Evolutionary conservation across 345 rosid species (phyloP).

Genomic region (Salix brachista): DNA sequence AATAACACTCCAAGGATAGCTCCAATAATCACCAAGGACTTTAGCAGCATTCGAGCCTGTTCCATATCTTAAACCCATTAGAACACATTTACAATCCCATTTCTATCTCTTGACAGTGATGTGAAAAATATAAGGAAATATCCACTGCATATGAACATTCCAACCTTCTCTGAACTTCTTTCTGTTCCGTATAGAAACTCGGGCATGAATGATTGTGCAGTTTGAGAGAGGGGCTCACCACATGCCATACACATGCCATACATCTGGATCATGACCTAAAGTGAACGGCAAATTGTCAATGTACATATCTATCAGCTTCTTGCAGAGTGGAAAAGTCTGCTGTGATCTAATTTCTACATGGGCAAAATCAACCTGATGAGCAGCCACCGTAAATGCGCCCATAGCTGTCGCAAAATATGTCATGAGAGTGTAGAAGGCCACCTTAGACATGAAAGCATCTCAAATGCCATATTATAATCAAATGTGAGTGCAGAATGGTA

Average conservation of each 20-base stretch:
- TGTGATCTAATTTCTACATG: neutral
- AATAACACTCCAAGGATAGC: slow-evolving; percentile 53
- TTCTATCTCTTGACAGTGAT: neutral
- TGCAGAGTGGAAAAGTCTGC: neutral
- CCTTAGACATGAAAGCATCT: slow-evolving; percentile 35
- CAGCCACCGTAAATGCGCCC: slow-evolving; percentile 73
- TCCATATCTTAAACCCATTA: slow-evolving; percentile 3
- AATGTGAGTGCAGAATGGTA: neutral
- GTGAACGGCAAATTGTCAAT: neutral
- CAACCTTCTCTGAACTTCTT: slow-evolving; percentile 56
- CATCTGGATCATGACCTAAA: slow-evolving; percentile 71
- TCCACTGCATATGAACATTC: neutral
- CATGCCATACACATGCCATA: slow-evolving; percentile 59
- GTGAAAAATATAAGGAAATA: neutral
- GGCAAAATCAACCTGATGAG: slow-evolving; percentile 68
- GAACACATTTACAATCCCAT: neutral
- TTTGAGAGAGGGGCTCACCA: slow-evolving; percentile 90
- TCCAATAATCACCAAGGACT: slow-evolving; percentile 71
- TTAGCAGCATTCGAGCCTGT: slow-evolving; percentile 77
- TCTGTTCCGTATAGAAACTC: slow-evolving; percentile 67
- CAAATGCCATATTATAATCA: neutral
- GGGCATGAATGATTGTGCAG: slow-evolving; percentile 94
- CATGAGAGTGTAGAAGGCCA: slow-evolving; percentile 69
- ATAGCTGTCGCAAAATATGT: slow-evolving; percentile 77
- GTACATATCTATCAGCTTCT: no score